phyloP scores from a whole-genome alignment of 2,329 filamentous ascomycete species.

The Aspergillus japonicus region DNA sequence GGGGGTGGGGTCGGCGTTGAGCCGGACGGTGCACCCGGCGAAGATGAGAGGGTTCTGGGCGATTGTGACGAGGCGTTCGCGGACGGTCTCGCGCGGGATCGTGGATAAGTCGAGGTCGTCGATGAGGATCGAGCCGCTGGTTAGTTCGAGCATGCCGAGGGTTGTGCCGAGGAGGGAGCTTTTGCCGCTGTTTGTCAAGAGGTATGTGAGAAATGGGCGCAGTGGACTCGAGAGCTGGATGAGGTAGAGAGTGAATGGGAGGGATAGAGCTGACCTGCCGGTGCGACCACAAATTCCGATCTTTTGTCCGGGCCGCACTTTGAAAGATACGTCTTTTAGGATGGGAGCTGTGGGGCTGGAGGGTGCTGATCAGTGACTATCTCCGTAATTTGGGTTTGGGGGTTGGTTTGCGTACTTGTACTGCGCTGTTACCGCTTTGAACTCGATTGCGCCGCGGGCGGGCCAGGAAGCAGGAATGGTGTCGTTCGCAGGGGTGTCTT shows the following conservation, averaged over 20 bases:
- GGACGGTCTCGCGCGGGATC: background rate
- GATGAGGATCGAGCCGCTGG: background rate
- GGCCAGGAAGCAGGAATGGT: background rate
- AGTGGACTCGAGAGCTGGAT: too few relatives aligned
- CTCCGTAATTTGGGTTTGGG: background rate
- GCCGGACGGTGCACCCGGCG: background rate
- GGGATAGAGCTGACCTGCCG: background rate
- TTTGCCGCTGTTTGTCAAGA: background rate
- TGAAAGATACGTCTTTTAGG: background rate
- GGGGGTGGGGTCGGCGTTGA: background rate
- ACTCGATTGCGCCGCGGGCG: background rate
- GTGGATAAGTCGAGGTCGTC: background rate
- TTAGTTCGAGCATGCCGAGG: background rate
- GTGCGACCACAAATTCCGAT: constrained; percentile 4
- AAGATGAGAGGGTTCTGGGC: background rate
- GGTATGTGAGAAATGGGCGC: background rate
- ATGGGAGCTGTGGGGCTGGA: background rate
- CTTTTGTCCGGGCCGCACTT: background rate
- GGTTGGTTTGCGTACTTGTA: background rate
- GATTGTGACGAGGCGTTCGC: background rate
- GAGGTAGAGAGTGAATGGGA: background rate
- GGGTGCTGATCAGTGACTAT: background rate
- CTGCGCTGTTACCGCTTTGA: background rate
- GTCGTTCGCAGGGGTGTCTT: background rate
- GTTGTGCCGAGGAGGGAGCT: background rate